Evolutionary conservation across 495 filamentous ascomycete species (phyloP).

Genomic region (Thozetella sp.): DNA sequence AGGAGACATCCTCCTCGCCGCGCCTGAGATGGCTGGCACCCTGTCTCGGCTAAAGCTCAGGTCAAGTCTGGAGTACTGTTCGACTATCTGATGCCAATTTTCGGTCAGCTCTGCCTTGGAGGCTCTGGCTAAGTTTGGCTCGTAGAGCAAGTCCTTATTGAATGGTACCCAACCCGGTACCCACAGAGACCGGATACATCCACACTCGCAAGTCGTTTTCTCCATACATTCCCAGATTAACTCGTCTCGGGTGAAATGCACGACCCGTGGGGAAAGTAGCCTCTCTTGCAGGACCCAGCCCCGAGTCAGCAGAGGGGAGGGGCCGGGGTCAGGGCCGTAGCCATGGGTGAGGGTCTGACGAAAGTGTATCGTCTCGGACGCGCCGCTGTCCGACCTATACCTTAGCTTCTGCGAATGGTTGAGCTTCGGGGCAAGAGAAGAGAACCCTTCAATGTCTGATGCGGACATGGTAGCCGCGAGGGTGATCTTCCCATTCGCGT

Average conservation of each 20-base stretch:
- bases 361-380: neutral
- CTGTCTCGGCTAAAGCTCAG: constrained; percentile 1
- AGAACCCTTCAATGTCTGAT: neutral
- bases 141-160: constrained; percentile 2
- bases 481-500: neutral
- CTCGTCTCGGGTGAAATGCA: constrained; percentile 1
- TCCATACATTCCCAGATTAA: neutral
- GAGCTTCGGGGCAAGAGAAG: neutral
- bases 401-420: neutral
- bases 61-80: neutral
- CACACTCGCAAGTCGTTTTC: neutral
- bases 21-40: neutral
- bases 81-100: neutral
- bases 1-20: neutral
- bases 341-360: neutral
- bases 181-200: neutral
- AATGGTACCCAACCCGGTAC: neutral
- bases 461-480: neutral
- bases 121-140: neutral
- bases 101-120: neutral
- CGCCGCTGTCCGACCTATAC: neutral
- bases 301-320: neutral
- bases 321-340: neutral
- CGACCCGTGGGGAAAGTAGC: neutral
- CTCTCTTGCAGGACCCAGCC: neutral